Percentiles rank a stretch among this genome's conserved stretches.
Evolutionary conservation across 768 basidiomycete genomes (phyloP).

Genomic region (Pisolithus tinctorius): DNA sequence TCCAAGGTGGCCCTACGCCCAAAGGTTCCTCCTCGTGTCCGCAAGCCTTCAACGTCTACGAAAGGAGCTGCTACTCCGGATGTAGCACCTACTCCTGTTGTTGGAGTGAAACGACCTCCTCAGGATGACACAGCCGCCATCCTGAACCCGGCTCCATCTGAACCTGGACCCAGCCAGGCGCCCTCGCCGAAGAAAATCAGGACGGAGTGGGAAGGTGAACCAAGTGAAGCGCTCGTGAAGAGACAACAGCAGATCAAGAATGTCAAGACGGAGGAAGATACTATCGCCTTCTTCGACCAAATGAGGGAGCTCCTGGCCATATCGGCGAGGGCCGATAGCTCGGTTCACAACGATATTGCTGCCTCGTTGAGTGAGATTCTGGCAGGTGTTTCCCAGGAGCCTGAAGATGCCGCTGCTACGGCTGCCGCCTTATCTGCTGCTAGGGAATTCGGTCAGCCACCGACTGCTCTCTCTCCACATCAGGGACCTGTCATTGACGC

Average conservation of each 20-base stretch:
- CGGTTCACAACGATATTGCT: constrained; percentile 41
- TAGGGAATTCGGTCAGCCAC: constrained; percentile 26
- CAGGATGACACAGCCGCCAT: constrained; percentile 28
- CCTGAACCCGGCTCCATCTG: constrained; percentile 26
- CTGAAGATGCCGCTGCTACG: constrained; percentile 26
- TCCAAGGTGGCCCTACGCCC: constrained; percentile 43
- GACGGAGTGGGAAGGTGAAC: constrained; percentile 63
- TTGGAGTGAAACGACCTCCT: constrained; percentile 28
- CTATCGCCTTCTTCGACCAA: constrained; percentile 52
- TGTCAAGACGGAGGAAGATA: constrained; percentile 64
- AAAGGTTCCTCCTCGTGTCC: constrained; percentile 27
- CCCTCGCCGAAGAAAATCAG: constrained; percentile 69
- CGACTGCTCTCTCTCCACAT: constrained; percentile 29
- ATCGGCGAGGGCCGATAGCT: constrained; percentile 33
- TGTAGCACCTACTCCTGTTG: constrained; percentile 21
- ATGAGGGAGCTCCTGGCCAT: constrained; percentile 59
- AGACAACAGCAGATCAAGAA: constrained; percentile 33
- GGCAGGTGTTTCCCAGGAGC: constrained; percentile 46
- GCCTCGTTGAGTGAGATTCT: constrained; percentile 59
- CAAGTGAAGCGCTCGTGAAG: constrained; percentile 43
- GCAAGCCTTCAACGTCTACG: constrained; percentile 28
- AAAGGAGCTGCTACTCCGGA: constrained; percentile 30
- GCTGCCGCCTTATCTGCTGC: constrained; percentile 19
- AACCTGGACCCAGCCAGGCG: constrained; percentile 33
- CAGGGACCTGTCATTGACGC: constrained; percentile 30